phyloP scores from a whole-genome alignment of 306 rosid species.

The Erythrophleum fordii region DNA sequence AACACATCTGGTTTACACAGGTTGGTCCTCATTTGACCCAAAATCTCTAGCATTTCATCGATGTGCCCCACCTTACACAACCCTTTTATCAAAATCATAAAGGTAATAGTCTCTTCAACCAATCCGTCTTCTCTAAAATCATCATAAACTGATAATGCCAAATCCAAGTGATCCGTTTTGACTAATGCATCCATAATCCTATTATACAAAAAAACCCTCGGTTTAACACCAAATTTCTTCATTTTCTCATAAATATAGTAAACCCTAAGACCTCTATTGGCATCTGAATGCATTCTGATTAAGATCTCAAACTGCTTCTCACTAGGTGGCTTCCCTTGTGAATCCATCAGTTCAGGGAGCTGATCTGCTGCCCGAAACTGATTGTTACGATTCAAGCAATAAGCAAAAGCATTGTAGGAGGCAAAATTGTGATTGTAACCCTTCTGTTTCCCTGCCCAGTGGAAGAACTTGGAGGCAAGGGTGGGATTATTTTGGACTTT shows the following conservation, averaged over 20 bases:
- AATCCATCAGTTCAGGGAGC: constrained; percentile 76
- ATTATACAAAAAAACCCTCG: constrained; percentile 77
- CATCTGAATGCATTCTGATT: constrained; percentile 75
- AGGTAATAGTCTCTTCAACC: constrained; percentile 81
- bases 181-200: constrained; percentile 81
- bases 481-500: constrained; percentile 59
- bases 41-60: constrained; percentile 65
- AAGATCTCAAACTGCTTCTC: constrained; percentile 90
- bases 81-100: constrained; percentile 81
- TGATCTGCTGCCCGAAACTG: constrained; percentile 68
- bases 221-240: constrained; percentile 75
- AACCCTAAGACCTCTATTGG: constrained; percentile 73
- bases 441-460: constrained; percentile 77
- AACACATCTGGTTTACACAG: constrained; percentile 85
- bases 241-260: constrained; percentile 75
- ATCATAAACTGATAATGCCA: constrained; percentile 68
- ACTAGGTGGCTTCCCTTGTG: constrained; percentile 83
- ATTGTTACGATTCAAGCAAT: constrained; percentile 66
- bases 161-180: constrained; percentile 58
- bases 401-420: constrained; percentile 76
- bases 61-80: constrained; percentile 68
- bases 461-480: constrained; percentile 74
- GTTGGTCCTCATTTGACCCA: constrained; percentile 67
- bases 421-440: constrained; percentile 73
- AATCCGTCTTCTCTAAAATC: constrained; percentile 69